These are phyloP conservation scores for Ophiosphaerella herpotricha DNA, from an alignment of 2,329 filamentous ascomycete genomes.

Conservation along the genomic window DNA sequence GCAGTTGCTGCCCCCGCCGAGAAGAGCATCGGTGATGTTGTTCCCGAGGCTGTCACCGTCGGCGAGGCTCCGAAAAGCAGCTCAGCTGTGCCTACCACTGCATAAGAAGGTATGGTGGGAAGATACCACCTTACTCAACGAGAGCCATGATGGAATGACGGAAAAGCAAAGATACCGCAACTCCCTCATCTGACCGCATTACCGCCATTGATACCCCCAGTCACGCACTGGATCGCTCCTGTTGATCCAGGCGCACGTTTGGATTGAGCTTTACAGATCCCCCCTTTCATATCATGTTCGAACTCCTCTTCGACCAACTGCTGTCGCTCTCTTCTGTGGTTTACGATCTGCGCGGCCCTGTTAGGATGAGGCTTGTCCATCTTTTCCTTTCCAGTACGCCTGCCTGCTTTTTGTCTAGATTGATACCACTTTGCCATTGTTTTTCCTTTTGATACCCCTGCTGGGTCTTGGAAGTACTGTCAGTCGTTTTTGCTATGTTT, in stretches of 20 bases:
- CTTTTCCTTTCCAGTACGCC: slow-evolving; percentile 38
- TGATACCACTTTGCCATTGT: slow-evolving; percentile 50
- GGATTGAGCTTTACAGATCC: slow-evolving; percentile 38
- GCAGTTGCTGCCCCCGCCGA: slow-evolving; percentile 28
- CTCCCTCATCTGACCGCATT: slow-evolving; percentile 48
- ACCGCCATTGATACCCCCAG: slow-evolving; percentile 41
- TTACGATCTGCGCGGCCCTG: slow-evolving; percentile 41
- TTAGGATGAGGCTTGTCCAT: slow-evolving; percentile 39
- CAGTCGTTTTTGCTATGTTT: slow-evolving; percentile 37
- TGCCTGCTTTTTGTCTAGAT: slow-evolving; percentile 48
- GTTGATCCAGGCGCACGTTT: slow-evolving; percentile 32
- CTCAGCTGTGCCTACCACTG: slow-evolving; percentile 48
- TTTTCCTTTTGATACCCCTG: slow-evolving; percentile 48
- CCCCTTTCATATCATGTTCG: slow-evolving; percentile 37
- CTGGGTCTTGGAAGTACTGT: slow-evolving; percentile 31
- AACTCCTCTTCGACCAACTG: slow-evolving; percentile 33
- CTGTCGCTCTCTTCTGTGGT: slow-evolving; percentile 35
- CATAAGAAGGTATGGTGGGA: slow-evolving; percentile 51
- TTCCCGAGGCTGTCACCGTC: slow-evolving; percentile 45
- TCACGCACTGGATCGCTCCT: slow-evolving; percentile 27
- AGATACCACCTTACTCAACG: slow-evolving; percentile 43
- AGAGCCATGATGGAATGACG: slow-evolving; percentile 50
- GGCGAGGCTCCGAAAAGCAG: slow-evolving; percentile 48
- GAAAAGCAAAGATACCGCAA: slow-evolving; percentile 48
- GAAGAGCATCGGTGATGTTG: slow-evolving; percentile 45